Conservation (phyloP, 2,329 filamentous ascomycete genomes). For the Chrysosporium keratinophilum region DNA sequence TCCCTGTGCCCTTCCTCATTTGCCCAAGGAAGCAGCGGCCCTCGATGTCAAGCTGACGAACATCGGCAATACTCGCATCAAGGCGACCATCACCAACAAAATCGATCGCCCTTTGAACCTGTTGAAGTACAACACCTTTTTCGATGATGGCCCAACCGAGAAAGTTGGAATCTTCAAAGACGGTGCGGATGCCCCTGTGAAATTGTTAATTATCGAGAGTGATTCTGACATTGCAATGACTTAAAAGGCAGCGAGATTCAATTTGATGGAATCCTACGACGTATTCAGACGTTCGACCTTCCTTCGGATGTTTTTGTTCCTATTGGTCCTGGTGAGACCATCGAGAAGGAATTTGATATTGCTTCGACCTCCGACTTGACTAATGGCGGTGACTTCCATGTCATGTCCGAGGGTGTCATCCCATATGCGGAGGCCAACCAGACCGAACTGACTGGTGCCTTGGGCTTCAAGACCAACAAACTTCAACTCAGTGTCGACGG, state of each 20-base stretch:
- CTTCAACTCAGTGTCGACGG: conserved; percentile 50
- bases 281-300: conserved; percentile 23
- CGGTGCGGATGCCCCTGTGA: conserved; percentile 17
- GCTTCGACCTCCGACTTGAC: conserved; percentile 34
- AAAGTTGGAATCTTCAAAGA: conserved; percentile 28
- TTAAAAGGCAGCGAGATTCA: conserved; percentile 22
- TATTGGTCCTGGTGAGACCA: conserved; percentile 22
- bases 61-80: conserved; percentile 27
- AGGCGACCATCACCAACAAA: conserved; percentile 29
- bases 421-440: conserved; percentile 45
- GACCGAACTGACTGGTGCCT: conserved; percentile 45
- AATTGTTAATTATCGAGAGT: background rate
- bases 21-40: conserved; percentile 19
- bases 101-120: conserved; percentile 26
- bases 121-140: conserved; percentile 31
- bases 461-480: conserved; percentile 51
- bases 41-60: conserved; percentile 28
- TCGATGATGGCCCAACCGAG: conserved; percentile 27
- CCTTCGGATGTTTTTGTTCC: conserved; percentile 24
- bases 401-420: conserved; percentile 48
- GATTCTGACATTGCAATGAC: conserved; percentile 8
- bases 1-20: background rate
- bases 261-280: conserved; percentile 27
- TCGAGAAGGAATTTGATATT: conserved; percentile 29
- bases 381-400: conserved; percentile 44